Percentiles rank a stretch among this genome's conserved stretches.
Evolutionary conservation across 176 grass and related monocot species (phyloP).

Genomic region (Rhynchospora breviuscula): DNA sequence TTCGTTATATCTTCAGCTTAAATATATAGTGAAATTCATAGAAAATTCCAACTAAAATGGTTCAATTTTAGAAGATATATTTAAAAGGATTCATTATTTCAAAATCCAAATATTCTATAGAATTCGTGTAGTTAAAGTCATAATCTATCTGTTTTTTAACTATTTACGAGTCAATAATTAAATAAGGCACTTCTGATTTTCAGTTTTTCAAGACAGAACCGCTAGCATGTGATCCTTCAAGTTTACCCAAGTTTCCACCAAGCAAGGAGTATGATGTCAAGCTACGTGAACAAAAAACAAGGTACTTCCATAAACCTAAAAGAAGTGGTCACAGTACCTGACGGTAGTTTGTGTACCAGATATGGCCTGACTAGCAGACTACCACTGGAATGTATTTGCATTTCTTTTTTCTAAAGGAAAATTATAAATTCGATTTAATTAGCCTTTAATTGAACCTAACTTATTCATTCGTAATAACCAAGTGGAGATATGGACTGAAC

Average conservation of each 20-base stretch:
- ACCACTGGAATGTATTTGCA: slow-evolving; percentile 22
- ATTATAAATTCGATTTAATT: not conserved
- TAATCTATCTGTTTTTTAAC: not conserved
- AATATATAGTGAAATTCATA: no score
- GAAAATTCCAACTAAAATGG: no score
- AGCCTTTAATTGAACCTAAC: not conserved
- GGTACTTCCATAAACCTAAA: slow-evolving; percentile 1
- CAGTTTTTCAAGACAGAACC: slow-evolving; percentile 77
- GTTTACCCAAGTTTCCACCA: slow-evolving; percentile 75
- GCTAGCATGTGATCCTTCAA: slow-evolving; percentile 60
- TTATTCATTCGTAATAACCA: not conserved
- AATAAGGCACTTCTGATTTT: slow-evolving; percentile 1
- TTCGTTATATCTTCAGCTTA: no score
- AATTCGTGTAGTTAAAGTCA: not conserved
- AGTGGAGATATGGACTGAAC: not conserved
- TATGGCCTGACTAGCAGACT: not conserved
- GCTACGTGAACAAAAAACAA: slow-evolving; percentile 59
- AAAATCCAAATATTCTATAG: not conserved
- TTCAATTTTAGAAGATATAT: no score
- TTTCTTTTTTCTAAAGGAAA: not conserved
- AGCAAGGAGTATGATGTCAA: slow-evolving; percentile 91
- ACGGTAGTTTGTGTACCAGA: not conserved
- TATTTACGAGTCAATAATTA: slow-evolving; percentile 19
- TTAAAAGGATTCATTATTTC: not conserved
- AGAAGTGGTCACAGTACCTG: not conserved